Evolutionary conservation across 495 filamentous ascomycete species (phyloP).

Genomic region (Penicillium flavigenum): DNA sequence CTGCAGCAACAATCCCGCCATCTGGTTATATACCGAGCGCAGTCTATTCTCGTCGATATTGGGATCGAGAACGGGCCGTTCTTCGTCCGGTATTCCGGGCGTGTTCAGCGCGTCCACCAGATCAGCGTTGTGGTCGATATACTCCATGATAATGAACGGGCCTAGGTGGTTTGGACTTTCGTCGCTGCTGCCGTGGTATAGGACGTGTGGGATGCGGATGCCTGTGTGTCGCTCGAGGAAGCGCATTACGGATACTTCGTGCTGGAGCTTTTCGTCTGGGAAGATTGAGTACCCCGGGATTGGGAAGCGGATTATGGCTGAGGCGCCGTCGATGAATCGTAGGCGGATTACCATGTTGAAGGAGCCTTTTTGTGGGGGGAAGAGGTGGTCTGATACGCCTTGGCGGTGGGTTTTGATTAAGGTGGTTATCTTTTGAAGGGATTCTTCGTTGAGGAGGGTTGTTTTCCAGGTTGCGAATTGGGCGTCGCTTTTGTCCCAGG

Average conservation of each 20-base stretch:
- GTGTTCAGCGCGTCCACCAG: too few species aligned
- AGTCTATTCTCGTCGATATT: too few species aligned
- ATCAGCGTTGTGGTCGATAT: too few species aligned
- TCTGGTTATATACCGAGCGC: too few species aligned
- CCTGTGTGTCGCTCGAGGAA: conserved; percentile 39
- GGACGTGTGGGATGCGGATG: conserved; percentile 40
- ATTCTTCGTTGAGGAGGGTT: neutral
- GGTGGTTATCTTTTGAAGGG: neutral
- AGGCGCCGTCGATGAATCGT: neutral
- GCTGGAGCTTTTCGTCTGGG: conserved; percentile 36
- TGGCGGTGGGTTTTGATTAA: neutral
- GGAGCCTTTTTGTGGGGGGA: conserved; percentile 5
- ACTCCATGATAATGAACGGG: too few species aligned
- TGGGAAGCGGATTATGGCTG: too few species aligned
- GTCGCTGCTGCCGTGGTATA: conserved; percentile 24
- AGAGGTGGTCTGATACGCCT: neutral
- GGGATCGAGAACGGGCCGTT: too few species aligned
- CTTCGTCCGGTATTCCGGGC: too few species aligned
- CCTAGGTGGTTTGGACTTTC: too few species aligned
- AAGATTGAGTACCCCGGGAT: conserved; percentile 17
- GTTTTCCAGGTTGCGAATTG: neutral
- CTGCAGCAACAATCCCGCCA: too few species aligned
- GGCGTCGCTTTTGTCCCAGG: conserved; percentile 3
- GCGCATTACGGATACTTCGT: conserved; percentile 41
- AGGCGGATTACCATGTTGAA: conserved; percentile 13